A percentile compares a stretch with the other conserved stretches of the same genome.
Conservation (phyloP, 495 filamentous ascomycete species). For the Talaromyces liani region DNA sequence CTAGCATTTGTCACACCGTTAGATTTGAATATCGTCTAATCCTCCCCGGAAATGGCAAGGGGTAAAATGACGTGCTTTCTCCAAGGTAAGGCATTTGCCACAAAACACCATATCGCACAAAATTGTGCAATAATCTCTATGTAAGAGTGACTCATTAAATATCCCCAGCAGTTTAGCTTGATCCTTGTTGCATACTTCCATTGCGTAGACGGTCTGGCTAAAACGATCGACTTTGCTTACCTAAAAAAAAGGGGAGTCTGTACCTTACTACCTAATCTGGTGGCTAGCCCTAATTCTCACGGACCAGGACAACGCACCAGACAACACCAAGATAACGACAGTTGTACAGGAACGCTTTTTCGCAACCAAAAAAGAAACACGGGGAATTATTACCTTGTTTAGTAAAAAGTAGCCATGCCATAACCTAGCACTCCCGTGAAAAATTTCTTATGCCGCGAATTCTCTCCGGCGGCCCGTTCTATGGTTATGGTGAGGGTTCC, state of each 20-base stretch:
- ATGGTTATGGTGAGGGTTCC: neutral
- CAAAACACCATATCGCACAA: neutral
- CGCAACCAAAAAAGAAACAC: neutral
- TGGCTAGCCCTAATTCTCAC: neutral
- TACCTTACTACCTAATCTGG: neutral
- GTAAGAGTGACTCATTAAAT: neutral
- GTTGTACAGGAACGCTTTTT: neutral
- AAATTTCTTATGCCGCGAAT: neutral
- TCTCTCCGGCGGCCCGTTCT: neutral
- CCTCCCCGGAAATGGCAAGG: slow-evolving; percentile 1
- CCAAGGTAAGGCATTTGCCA: neutral
- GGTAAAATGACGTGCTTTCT: slow-evolving; percentile 2
- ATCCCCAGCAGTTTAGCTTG: neutral
- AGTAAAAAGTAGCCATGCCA: neutral
- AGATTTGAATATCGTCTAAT: neutral
- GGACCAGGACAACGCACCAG: neutral
- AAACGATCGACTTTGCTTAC: neutral
- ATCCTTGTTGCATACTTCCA: neutral
- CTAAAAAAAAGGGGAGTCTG: neutral
- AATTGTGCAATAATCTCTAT: neutral
- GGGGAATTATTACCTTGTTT: neutral
- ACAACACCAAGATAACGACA: neutral
- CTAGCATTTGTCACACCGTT: no score
- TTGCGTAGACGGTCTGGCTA: neutral
- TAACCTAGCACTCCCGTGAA: neutral